Conservation (phyloP, 257 asterid species). For the Rubia yunnanensis region DNA sequence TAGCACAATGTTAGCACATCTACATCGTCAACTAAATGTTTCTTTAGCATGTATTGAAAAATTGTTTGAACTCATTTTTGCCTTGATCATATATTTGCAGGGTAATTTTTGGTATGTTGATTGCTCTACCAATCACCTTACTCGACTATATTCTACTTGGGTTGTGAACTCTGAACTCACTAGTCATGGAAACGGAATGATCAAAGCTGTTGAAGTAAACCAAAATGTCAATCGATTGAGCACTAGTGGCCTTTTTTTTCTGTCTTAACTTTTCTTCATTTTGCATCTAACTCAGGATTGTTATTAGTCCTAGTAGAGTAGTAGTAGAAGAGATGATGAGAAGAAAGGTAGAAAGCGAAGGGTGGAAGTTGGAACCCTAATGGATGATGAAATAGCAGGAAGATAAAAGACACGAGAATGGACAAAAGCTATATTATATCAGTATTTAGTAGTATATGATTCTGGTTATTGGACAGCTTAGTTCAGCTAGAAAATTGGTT, state of each 20-base stretch:
- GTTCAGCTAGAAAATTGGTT: background rate
- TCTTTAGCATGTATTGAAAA: background rate
- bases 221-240: conserved; percentile 14
- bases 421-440: background rate
- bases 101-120: conserved; percentile 90
- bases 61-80: background rate
- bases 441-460: no score
- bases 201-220: background rate
- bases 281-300: background rate
- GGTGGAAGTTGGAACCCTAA: no score
- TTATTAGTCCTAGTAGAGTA: background rate
- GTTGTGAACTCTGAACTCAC: conserved; percentile 35
- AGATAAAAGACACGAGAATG: background rate
- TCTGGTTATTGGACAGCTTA: background rate
- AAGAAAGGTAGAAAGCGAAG: no score
- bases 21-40: background rate
- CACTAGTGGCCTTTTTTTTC: conserved; percentile 6
- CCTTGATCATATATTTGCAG: conserved; percentile 27
- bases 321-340: background rate
- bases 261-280: background rate
- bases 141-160: conserved; percentile 77
- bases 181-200: conserved; percentile 4
- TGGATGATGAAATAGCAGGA: no score
- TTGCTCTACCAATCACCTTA: conserved; percentile 84
- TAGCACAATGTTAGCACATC: conserved; percentile 37